Conservation (phyloP, 257 asterid genomes). For the Solanum phureja region DNA sequence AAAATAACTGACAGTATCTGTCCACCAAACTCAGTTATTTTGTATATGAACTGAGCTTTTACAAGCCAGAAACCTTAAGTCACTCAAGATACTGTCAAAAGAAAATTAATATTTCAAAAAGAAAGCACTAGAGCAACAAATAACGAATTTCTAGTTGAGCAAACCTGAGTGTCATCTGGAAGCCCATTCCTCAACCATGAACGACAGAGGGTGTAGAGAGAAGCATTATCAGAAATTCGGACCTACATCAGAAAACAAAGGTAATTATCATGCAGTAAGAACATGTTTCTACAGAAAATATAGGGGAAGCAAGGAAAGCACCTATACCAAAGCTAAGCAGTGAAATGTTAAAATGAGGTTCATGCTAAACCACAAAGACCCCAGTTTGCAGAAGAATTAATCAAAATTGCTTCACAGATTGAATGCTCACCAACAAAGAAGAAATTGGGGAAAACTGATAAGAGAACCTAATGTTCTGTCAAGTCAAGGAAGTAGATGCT, state of each 20-base stretch:
- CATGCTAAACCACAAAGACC: neutral
- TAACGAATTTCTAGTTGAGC: conserved; percentile 6
- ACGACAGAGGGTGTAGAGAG: conserved; percentile 69
- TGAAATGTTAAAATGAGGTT: neutral
- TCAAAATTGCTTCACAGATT: neutral
- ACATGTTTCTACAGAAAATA: neutral
- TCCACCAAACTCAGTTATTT: no score
- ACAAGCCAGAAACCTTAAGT: neutral
- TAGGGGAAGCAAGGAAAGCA: neutral
- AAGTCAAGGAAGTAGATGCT: neutral
- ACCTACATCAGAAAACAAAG: conserved; percentile 40
- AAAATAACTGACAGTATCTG: no score
- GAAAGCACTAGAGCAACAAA: neutral
- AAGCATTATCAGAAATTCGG: conserved; percentile 43
- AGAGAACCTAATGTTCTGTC: neutral
- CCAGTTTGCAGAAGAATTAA: neutral
- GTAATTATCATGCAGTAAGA: conserved; percentile 2
- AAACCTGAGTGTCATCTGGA: conserved; percentile 74
- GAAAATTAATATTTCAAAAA: neutral
- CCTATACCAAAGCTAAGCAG: neutral
- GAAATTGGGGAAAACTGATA: neutral
- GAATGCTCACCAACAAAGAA: neutral
- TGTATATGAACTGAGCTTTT: neutral
- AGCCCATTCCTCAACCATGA: conserved; percentile 84
- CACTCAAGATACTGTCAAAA: neutral